Evolutionary conservation across 495 filamentous ascomycete species (phyloP), one percentile per base, ranked within the genome.

Genomic region (Beverwykella pulmonaria): DNA sequence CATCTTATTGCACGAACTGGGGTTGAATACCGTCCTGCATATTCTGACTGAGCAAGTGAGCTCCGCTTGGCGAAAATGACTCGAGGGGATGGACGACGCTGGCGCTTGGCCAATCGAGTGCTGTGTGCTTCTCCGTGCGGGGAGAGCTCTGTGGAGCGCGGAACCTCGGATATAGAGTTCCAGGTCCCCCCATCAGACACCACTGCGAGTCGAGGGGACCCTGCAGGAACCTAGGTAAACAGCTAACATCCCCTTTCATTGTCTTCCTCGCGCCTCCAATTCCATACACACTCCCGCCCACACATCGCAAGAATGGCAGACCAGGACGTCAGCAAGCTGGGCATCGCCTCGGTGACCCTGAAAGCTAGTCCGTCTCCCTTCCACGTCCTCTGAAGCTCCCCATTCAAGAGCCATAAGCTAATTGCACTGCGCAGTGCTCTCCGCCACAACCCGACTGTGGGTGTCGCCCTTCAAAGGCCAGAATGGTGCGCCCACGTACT

Each of bases 381-480:
- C 6, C 48, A 26, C 32, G 15, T 49, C 36, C 17, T 19, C 53
- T 23, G 41, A 27, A 30, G 41, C 10, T 2, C 27, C 17, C 27
- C 7, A 17, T 32, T 47, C 15, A 14, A 15, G 34, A 41, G 12
- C 39, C 36, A 57, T 30, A 32, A 25, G 44, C 68, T 71, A 27
- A 68, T 44, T 10, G 46, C 19, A 14, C 22, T 41, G 10, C 29
- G 47, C 48, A 71, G 69, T 65, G 29, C 53, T 65, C 34, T 61
- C 69, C 1, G 66, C 66, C 1, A 61, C 68, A 2, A 52, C 50
- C 12, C 69, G 72, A 23, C 29, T 67, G 46, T 60, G 70, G 34
- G 61, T 49, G 26, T 73, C 70, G 1, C 70, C 70, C 17, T 68
- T 75, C 63, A 63, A 68, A 25, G 69, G 69, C 46, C 32, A 69